Evolutionary conservation across 176 grass and related monocot genomes (phyloP).

Genomic region (Bothriochloa decipiens): DNA sequence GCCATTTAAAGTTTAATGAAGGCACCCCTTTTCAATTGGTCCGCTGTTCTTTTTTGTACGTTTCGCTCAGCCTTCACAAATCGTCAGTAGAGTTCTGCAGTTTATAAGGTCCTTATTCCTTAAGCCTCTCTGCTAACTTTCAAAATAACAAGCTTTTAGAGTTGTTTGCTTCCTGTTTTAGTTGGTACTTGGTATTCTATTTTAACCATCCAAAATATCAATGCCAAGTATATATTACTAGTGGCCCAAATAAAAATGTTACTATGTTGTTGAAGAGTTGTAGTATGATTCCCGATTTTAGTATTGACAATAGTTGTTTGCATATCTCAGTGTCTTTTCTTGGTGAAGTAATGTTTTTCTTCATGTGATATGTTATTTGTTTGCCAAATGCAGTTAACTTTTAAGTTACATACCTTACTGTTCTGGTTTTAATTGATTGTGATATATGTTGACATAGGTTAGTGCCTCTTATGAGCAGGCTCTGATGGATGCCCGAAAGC

Average conservation of each 20-base stretch:
- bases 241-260: neutral
- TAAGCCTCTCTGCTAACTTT: neutral
- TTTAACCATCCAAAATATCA: slow-evolving; percentile 14
- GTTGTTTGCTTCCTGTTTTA: neutral
- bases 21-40: slow-evolving; percentile 20
- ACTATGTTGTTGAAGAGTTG: slow-evolving; percentile 25
- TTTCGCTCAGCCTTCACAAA: slow-evolving; percentile 15
- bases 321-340: neutral
- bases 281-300: neutral
- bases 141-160: neutral
- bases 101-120: slow-evolving; percentile 27
- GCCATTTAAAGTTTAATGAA: neutral
- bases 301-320: slow-evolving; percentile 16
- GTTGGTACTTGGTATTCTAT: neutral
- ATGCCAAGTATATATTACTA: slow-evolving; percentile 10
- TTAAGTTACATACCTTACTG: slow-evolving; percentile 21
- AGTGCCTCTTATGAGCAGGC: slow-evolving; percentile 96
- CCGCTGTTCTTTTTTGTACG: neutral
- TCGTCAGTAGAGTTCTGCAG: neutral
- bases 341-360: slow-evolving; percentile 1
- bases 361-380: neutral
- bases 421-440: slow-evolving; percentile 69
- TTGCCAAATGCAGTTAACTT: slow-evolving; percentile 21
- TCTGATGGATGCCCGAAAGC: slow-evolving; percentile 97
- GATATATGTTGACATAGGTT: slow-evolving; percentile 86